Conservation (phyloP, 768 basidiomycete genomes). For the Filobasidium floriforme region DNA sequence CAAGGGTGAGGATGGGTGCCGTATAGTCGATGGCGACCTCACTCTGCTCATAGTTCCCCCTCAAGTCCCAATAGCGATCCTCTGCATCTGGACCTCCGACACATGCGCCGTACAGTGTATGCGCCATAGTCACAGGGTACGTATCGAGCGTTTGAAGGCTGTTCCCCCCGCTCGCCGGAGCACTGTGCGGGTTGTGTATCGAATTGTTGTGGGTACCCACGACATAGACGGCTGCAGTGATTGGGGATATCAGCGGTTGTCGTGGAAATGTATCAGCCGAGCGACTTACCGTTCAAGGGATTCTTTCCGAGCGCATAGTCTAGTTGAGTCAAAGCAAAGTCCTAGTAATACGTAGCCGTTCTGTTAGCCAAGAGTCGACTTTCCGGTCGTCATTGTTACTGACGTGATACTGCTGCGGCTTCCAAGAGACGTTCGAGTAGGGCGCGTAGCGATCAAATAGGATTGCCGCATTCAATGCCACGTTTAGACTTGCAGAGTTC, state of each 20-base stretch:
- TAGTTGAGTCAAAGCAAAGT: conserved; percentile 67
- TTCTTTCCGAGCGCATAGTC: conserved; percentile 81
- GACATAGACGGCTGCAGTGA: conserved; percentile 73
- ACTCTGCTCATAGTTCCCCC: conserved; percentile 55
- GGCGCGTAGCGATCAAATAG: conserved; percentile 68
- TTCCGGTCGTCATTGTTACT: conserved; percentile 20
- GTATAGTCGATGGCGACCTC: conserved; percentile 75
- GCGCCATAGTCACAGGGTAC: conserved; percentile 61
- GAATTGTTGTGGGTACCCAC: conserved; percentile 87
- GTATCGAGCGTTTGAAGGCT: conserved; percentile 53
- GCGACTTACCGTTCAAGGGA: conserved; percentile 66
- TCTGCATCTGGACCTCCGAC: conserved; percentile 74
- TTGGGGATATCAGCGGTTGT: conserved; percentile 43
- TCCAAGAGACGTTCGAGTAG: conserved; percentile 58
- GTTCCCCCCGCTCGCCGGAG: conserved; percentile 74
- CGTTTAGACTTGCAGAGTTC: conserved; percentile 64
- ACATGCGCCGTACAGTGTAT: conserved; percentile 77
- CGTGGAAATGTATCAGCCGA: conserved; percentile 2
- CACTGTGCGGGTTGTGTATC: conserved; percentile 81
- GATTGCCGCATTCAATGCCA: conserved; percentile 81
- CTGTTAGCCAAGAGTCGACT: not conserved
- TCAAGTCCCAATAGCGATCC: conserved; percentile 74
- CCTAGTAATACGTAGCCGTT: conserved; percentile 46
- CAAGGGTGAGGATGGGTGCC: conserved; percentile 78
- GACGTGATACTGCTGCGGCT: conserved; percentile 58